Base-by-base conservation (phyloP, 768 basidiomycete genomes). In the Tylopilus vinaceipallidus region DNA sequence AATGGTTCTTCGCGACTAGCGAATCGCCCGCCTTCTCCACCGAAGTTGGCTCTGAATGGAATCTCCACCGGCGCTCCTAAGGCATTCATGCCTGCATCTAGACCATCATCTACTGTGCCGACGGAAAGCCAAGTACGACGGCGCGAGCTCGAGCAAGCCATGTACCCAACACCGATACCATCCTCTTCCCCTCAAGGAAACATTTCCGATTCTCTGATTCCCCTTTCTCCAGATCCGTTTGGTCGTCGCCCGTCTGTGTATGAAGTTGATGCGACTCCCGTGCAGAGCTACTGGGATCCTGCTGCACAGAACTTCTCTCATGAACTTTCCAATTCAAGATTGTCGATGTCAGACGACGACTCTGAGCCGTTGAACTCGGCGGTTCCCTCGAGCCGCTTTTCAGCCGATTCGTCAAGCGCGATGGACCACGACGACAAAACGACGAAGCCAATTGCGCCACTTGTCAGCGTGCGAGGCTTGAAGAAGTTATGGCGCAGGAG, bases 181-280 rank as follows among this genome's bases (percentile, higher is more conserved):
- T 56, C 68, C 22, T 54, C 65, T 47, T 56, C 62, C 26, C 55
- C 29, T 46, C 58, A 62, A 45, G 38, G 57, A 52, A 45, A 62
- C 48, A 38, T 56, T 26, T 52, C 70, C 9, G 74, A 73, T 35
- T 82, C 83, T 2, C 84, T 86, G 19, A 86, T 91, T 47, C 90
- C 90, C 33, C 72, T 90, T n/a, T 87, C 88, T 10, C 86, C 89
- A 8, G 89, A 91, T 69, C 89, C 89, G 23, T 91, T 91, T 60
- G 83, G 84, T 11, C 78, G 88, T 23, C 84, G 79, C 58, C 75
- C 88, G 27, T 88, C 86, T 3, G 57, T 72, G 16, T 64, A 73
- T 24, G 67, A 72, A 27, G 34, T 59, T 19, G 58, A 73, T n/a
- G 20, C 43, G 7, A 45, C 45, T 32, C 66, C 68, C 30, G 57